Conservation (phyloP, 1,284 basidiomycete species). For the Ganoderma resinaceum region DNA sequence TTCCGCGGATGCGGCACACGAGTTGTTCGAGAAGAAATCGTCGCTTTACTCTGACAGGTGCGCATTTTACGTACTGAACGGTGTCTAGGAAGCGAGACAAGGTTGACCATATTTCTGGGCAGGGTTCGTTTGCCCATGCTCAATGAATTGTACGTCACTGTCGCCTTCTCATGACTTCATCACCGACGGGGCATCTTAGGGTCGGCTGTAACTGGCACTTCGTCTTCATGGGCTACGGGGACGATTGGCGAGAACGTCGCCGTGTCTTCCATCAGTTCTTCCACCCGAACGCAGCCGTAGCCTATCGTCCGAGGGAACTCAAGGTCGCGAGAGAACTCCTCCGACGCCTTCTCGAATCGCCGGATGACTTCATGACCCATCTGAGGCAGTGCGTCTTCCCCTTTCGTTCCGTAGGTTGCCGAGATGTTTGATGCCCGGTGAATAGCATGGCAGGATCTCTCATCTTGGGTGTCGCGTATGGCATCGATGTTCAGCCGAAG, state of each 20-base stretch:
- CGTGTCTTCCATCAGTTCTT: constrained; percentile 38
- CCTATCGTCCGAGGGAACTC: constrained; percentile 32
- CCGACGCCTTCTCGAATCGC: constrained; percentile 33
- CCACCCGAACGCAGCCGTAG: constrained; percentile 32
- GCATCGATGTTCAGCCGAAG: constrained; percentile 38
- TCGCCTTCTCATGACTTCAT: constrained; percentile 12
- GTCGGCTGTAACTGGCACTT: constrained; percentile 40
- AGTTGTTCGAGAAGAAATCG: constrained; percentile 37
- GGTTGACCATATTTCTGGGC: constrained; percentile 6
- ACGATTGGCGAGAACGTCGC: constrained; percentile 34
- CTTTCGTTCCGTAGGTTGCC: constrained; percentile 7
- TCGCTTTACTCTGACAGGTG: constrained; percentile 37
- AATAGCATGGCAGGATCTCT: constrained; percentile 39
- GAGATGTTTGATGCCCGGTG: constrained; percentile 16
- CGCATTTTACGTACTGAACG: constrained; percentile 7
- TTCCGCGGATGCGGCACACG: constrained; percentile 36
- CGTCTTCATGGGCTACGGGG: constrained; percentile 37
- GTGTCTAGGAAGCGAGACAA: background rate
- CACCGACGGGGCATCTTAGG: constrained; percentile 22
- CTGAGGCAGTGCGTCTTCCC: constrained; percentile 32
- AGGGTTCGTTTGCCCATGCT: constrained; percentile 37
- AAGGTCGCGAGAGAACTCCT: constrained; percentile 31
- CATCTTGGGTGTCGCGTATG: constrained; percentile 39
- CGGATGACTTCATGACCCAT: constrained; percentile 37
- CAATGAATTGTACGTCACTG: constrained; percentile 34